Conservation (phyloP, 192 early-diverging fungal species). For the Pilobolus umbonatus region DNA sequence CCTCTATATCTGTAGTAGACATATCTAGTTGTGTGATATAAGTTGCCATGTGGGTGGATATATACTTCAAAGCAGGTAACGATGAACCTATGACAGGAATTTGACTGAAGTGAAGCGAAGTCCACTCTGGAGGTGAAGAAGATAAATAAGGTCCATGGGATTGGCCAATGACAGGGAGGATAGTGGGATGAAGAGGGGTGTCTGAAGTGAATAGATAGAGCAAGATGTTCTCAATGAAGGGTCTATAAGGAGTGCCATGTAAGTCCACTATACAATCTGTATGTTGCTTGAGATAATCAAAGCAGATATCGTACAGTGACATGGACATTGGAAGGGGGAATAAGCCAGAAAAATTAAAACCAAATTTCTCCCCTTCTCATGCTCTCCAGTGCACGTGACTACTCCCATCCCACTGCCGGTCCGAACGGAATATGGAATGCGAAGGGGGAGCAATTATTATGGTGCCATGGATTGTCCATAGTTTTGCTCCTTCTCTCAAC, state of each 20-base stretch:
- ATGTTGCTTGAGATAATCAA: neutral
- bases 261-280: neutral
- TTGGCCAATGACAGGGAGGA: neutral
- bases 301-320: neutral
- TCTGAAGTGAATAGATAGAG: neutral
- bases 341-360: neutral
- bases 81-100: neutral
- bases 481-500: constrained; percentile 4
- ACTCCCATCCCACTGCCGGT: too few relatives aligned
- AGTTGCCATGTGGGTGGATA: neutral
- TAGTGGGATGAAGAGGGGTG: neutral
- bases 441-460: too few relatives aligned
- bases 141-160: neutral
- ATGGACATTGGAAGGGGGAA: neutral
- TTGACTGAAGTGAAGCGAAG: neutral
- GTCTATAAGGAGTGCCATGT: neutral
- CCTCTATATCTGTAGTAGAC: neutral
- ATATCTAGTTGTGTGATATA: constrained; percentile 1
- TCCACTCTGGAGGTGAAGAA: neutral
- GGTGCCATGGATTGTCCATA: too few relatives aligned
- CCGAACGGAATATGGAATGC: too few relatives aligned
- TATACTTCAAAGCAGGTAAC: neutral
- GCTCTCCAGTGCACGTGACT: too few relatives aligned
- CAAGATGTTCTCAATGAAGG: neutral
- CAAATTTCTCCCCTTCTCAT: too few relatives aligned